Conservation (phyloP, 352 stramenopile genomes). For the Pythium phragmiticola region DNA sequence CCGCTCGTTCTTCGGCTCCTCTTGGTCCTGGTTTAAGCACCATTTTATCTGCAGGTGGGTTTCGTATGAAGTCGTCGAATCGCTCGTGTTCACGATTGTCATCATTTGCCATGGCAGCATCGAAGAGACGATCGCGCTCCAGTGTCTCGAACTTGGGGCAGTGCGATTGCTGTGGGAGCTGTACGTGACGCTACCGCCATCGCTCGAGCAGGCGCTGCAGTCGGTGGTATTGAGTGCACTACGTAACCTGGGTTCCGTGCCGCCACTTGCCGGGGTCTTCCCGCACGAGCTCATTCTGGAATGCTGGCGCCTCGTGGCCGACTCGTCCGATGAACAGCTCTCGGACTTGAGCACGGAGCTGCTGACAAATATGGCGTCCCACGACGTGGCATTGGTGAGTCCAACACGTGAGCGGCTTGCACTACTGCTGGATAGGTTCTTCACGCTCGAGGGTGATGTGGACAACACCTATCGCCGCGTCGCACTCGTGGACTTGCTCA, state of each 20-base stretch:
- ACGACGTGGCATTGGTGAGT: constrained; percentile 10
- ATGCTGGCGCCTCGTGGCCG: constrained; percentile 16
- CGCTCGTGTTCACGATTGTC: constrained; percentile 59
- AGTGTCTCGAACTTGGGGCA: constrained; percentile 41
- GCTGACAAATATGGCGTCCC: constrained; percentile 26
- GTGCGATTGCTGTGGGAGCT: constrained; percentile 34
- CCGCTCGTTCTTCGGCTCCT: too few species aligned
- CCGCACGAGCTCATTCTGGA: constrained; percentile 22
- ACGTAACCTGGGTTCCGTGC: constrained; percentile 49
- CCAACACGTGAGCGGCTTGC: constrained; percentile 36
- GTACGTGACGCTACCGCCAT: constrained; percentile 24
- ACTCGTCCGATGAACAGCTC: constrained; percentile 3
- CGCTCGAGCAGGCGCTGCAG: constrained; percentile 18
- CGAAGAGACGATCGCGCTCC: constrained; percentile 40
- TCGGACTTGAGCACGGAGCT: constrained; percentile 19
- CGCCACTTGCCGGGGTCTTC: constrained; percentile 6
- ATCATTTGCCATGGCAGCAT: constrained; percentile 60
- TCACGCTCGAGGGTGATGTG: constrained; percentile 9
- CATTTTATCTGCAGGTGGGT: constrained; percentile 34
- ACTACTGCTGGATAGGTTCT: constrained; percentile 36
- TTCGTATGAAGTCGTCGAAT: constrained; percentile 50
- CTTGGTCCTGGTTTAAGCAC: not conserved
- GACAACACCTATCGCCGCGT: constrained; percentile 30
- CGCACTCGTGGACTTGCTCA: constrained; percentile 52
- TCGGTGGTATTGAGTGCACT: constrained; percentile 42